These are phyloP conservation scores for Marasmius fiardii DNA, from an alignment of 1,284 basidiomycete genomes.

Conservation along the genomic window DNA sequence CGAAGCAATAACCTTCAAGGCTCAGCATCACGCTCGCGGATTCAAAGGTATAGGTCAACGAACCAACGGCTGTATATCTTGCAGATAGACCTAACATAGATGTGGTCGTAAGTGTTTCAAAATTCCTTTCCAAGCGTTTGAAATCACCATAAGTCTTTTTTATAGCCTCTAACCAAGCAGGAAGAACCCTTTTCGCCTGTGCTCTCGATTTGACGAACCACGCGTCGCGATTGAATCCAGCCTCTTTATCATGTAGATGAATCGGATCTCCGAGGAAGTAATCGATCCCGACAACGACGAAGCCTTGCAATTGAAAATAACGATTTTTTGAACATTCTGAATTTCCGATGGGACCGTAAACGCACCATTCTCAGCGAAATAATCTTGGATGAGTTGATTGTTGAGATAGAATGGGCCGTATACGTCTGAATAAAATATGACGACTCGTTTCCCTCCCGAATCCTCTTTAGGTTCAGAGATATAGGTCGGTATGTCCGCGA, in stretches of 20 bases:
- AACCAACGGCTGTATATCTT: conserved; percentile 36
- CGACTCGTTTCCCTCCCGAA: conserved; percentile 32
- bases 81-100: conserved; percentile 8
- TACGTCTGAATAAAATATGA: conserved; percentile 48
- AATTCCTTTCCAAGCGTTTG: not conserved
- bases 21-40: not conserved
- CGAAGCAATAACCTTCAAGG: conserved; percentile 52
- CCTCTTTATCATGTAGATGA: conserved; percentile 7
- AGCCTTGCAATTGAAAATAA: too few relatives aligned
- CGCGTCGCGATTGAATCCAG: conserved; percentile 9
- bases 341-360: not conserved
- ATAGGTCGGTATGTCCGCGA: conserved; percentile 50
- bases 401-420: conserved; percentile 47
- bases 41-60: conserved; percentile 6
- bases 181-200: conserved; percentile 32
- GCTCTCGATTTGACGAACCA: conserved; percentile 9
- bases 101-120: not conserved
- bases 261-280: conserved; percentile 13
- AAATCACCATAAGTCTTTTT: conserved; percentile 34
- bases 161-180: conserved; percentile 49
- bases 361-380: conserved; percentile 47
- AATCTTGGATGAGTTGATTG: conserved; percentile 49
- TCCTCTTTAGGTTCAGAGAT: conserved; percentile 42
- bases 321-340: too few relatives aligned
- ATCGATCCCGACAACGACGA: conserved; percentile 13